These are phyloP conservation scores for Emericellopsis atlantica DNA, from an alignment of 2,329 filamentous ascomycete genomes.

Conservation along the genomic window DNA sequence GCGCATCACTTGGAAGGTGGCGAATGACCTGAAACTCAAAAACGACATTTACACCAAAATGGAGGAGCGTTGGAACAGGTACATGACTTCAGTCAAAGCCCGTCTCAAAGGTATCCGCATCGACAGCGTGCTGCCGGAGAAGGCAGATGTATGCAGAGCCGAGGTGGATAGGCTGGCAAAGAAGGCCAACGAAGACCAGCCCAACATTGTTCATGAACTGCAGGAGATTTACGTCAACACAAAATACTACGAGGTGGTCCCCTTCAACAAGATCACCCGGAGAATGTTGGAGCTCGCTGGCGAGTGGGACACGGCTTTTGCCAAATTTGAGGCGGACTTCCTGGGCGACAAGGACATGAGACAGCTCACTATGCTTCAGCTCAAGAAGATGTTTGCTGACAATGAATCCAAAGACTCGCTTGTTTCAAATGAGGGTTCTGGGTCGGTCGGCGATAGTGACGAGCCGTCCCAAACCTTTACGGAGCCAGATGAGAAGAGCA, in stretches of 20 bases:
- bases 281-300: conserved; percentile 87
- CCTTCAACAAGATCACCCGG: conserved; percentile 77
- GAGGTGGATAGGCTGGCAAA: conserved; percentile 71
- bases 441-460: conserved; percentile 38
- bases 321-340: conserved; percentile 84
- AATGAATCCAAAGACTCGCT: conserved; percentile 72
- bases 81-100: conserved; percentile 76
- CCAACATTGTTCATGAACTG: conserved; percentile 59
- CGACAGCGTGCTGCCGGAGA: conserved; percentile 81
- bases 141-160: conserved; percentile 65
- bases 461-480: conserved; percentile 34
- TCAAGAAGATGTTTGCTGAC: conserved; percentile 91
- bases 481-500: conserved; percentile 33
- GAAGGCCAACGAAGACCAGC: conserved; percentile 74
- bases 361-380: conserved; percentile 77
- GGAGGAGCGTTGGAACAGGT: conserved; percentile 71
- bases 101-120: conserved; percentile 81
- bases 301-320: conserved; percentile 85
- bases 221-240: conserved; percentile 88
- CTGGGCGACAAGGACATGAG: conserved; percentile 95
- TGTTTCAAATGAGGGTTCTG: conserved; percentile 53
- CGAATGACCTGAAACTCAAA: conserved; percentile 81
- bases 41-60: conserved; percentile 79
- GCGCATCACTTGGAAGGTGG: conserved; percentile 94
- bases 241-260: conserved; percentile 93